Base-by-base conservation (phyloP, 2,329 filamentous ascomycete species). In the Xylaria polymorpha region DNA sequence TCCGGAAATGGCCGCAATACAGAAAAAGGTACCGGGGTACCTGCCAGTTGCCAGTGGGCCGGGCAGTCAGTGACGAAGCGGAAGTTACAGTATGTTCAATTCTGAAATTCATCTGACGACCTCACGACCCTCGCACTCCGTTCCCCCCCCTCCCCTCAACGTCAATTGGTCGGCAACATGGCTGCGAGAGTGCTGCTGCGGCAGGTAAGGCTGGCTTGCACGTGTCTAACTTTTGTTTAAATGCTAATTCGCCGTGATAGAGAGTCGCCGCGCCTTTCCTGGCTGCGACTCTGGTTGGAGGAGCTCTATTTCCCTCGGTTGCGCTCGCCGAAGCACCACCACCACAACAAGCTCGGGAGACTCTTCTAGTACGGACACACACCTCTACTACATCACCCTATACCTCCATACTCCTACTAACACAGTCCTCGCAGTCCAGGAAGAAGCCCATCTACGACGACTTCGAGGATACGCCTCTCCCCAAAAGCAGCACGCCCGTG, bases 381-480 rank as follows among this genome's bases (percentile, higher is more conserved):
- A 18, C n/a, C 57, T n/a, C 14, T 61, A 20, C 15, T 9, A 15
- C 20, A 71, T 71, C n/a, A 9, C 29, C 68, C 62, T 12, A 6
- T 60, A 35, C 51, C 10, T 8, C 20, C 55, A 56, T 20, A 6
- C 14, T 8, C 32, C 14, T 50, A 39, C 63, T 72, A 56, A 72
- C 65, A 50, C 57, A 29, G 25, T 22, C 46, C 50, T 25, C 25
- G 15, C 71, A 86, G 83, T 72, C 78, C 6, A 64, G 57, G 69
- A 87, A 86, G 79, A 92, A 92, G 80, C 91, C 93, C 73, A 96
- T 97, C 83, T 97, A 97, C 86, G 92, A 95, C 82, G 87, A 91
- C 79, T 82, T 84, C 79, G 86, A 91, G 79, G 77, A 81, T 68
- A 46, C 10, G 6, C 77, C 82, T 74, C 72, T 76, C 12, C 74